Conservation (phyloP, 257 asterid genomes). For the Anisodus acutangulus region DNA sequence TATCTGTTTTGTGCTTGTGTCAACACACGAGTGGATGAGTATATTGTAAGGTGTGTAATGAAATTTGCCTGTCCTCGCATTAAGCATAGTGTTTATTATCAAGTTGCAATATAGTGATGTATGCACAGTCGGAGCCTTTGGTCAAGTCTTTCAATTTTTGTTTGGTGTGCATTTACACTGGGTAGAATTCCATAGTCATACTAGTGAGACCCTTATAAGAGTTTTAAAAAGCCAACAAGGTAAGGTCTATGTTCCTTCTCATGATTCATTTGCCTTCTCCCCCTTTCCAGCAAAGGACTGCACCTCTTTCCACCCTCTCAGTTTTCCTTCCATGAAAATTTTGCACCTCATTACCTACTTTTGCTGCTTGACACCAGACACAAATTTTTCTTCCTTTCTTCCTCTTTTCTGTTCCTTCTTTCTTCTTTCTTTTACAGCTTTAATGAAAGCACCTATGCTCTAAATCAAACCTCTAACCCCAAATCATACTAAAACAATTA, state of each 20-base stretch:
- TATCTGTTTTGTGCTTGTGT: conserved; percentile 3
- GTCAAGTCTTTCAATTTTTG: background rate
- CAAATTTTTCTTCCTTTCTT: background rate
- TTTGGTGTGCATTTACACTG: background rate
- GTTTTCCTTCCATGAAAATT: background rate
- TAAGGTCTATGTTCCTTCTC: background rate
- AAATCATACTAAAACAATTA: background rate
- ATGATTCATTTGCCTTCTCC: background rate
- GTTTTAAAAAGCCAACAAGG: background rate
- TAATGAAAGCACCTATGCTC: background rate
- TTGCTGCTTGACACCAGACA: background rate
- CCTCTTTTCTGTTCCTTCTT: background rate
- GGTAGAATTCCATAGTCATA: background rate
- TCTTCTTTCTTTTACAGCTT: no score
- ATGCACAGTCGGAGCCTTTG: background rate
- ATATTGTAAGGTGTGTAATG: background rate
- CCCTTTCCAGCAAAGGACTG: background rate
- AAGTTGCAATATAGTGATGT: background rate
- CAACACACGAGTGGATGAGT: background rate
- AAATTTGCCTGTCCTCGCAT: background rate
- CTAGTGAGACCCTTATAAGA: background rate
- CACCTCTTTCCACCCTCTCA: background rate
- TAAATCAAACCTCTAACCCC: background rate
- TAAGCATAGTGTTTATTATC: background rate
- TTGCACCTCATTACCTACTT: background rate